These are phyloP conservation scores for Fusarium sororula DNA, from an alignment of 2,329 filamentous ascomycete species.

Conservation along the genomic window DNA sequence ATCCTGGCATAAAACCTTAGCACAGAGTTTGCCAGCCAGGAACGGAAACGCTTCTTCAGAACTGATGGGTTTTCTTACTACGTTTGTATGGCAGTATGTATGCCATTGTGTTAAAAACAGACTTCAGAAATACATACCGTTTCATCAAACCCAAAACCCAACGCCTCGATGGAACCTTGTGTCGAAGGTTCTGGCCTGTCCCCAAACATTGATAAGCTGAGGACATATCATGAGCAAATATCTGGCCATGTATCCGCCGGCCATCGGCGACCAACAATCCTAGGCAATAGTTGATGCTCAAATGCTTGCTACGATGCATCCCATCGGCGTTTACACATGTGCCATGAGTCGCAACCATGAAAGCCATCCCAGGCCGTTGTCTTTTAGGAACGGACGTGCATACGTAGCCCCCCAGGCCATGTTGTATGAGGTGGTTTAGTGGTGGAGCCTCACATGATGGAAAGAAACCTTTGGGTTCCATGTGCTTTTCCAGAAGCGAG, in stretches of 20 bases:
- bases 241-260: not conserved
- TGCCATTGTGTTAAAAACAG: not conserved
- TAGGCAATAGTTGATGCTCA: conserved; percentile 8
- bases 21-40: not conserved
- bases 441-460: conserved; percentile 30
- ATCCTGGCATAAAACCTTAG: conserved; percentile 1
- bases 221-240: not conserved
- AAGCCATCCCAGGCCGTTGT: not conserved
- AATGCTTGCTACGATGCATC: conserved; percentile 11
- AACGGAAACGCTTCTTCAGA: not conserved
- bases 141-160: not conserved
- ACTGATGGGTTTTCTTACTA: not conserved
- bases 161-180: not conserved
- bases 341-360: conserved; percentile 23
- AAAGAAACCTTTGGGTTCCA: conserved; percentile 22
- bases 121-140: conserved; percentile 3
- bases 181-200: not conserved
- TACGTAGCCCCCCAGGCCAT: not conserved
- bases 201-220: not conserved
- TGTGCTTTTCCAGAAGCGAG: conserved; percentile 28
- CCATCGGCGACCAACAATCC: conserved; percentile 4
- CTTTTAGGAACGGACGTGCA: conserved; percentile 5
- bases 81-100: not conserved
- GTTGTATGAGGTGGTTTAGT: conserved; percentile 16
- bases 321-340: not conserved